Percentiles rank a stretch among this genome's conserved stretches.
Evolutionary conservation across 371 early-diverging fungal genomes (phyloP).

Genomic region (Coemansia sp.): DNA sequence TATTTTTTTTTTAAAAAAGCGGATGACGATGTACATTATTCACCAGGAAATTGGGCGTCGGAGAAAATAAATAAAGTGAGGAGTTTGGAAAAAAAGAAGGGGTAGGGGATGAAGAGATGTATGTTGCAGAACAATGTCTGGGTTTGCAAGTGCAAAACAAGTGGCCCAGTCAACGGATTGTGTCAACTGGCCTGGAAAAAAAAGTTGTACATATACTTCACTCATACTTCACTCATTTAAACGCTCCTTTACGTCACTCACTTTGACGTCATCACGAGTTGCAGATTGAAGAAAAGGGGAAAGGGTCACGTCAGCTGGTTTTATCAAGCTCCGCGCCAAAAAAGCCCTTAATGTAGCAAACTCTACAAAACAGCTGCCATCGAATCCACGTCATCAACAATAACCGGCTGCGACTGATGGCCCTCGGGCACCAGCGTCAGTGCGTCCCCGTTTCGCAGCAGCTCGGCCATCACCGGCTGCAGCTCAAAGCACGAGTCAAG

Average conservation of each 20-base stretch:
- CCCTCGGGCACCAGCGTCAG: constrained; percentile 21
- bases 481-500: constrained; percentile 81
- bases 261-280: neutral
- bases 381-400: neutral
- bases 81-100: no score
- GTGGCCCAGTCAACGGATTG: neutral
- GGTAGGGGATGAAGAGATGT: no score
- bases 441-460: constrained; percentile 35
- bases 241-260: constrained; percentile 3
- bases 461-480: constrained; percentile 1
- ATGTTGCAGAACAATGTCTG: no score
- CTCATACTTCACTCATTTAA: neutral
- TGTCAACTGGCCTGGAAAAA: neutral
- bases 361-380: neutral
- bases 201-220: neutral
- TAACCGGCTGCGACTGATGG: neutral
- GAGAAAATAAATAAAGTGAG: no score
- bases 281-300: neutral
- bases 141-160: no score
- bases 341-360: no score
- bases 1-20: no score
- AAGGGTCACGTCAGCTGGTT: neutral
- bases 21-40: no score
- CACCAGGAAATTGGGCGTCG: no score
- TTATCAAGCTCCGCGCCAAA: neutral